Conservation (phyloP, 495 filamentous ascomycete species). For the Annulohypoxylon nitens region DNA sequence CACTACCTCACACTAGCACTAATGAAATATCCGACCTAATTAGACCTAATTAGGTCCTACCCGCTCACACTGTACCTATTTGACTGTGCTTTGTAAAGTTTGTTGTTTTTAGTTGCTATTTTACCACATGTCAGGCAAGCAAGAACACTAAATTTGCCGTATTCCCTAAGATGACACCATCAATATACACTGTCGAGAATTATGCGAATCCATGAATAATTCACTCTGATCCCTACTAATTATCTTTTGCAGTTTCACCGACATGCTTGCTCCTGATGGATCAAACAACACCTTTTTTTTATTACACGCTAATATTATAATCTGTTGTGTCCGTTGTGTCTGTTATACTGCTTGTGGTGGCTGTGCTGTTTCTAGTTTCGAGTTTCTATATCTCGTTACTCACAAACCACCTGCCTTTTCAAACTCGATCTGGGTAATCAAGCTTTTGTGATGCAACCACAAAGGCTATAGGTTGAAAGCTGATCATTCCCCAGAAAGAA, state of each 20-base stretch:
- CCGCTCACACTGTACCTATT: conserved; percentile 18
- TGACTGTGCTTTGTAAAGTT: neutral
- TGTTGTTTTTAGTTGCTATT: neutral
- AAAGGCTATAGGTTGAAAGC: neutral
- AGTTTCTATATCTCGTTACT: conserved; percentile 15
- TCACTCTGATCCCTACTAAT: conserved; percentile 25
- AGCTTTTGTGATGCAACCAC: neutral
- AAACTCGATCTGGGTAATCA: neutral
- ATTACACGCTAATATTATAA: conserved; percentile 7
- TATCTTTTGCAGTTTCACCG: conserved; percentile 30
- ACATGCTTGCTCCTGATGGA: conserved; percentile 21
- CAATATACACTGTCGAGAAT: conserved; percentile 11
- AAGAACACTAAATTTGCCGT: conserved; percentile 6
- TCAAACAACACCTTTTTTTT: conserved; percentile 29
- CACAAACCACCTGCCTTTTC: neutral
- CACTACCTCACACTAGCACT: neutral
- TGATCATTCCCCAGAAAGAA: conserved; percentile 14
- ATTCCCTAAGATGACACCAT: conserved; percentile 16
- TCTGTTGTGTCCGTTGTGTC: conserved; percentile 9
- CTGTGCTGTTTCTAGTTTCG: conserved; percentile 3
- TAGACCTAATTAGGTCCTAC: conserved; percentile 15
- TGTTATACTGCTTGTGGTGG: conserved; percentile 1
- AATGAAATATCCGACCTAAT: conserved; percentile 7
- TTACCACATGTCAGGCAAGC: neutral
- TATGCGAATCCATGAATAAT: conserved; percentile 19